Evolutionary conservation across 176 grass and related monocot species (phyloP), one percentile per base, ranked within the genome.

Genomic region (Pontederia crassipes): DNA sequence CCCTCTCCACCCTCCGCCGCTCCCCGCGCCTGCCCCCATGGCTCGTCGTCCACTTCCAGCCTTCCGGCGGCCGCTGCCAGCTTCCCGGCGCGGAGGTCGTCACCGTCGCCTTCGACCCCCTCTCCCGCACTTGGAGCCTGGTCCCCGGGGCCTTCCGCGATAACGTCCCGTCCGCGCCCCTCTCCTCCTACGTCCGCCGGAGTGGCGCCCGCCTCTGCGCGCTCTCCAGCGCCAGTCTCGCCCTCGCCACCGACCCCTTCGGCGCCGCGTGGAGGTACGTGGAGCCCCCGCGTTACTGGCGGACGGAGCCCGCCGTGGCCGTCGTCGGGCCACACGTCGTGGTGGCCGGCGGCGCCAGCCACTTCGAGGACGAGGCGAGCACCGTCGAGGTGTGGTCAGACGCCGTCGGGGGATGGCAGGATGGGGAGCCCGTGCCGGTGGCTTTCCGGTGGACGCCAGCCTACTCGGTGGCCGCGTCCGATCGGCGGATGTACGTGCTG

Each of bases 281-380:
- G 20, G 66, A 57, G 7, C 73, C 81, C 0, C 87, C 84, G 5
- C 26, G n/a, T 62, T 69, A 80, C 54, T 88, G 87, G 87, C 84
- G 93, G 49, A 67, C 77, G 26, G 79, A 91, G 54, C 83, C 93
- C 2, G 84, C 91, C 46, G 27, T 91, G 49, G 87, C 92, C 3
- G 67, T 79, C 3, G 78, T 91, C 8, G 92, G 84, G 0, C 69
- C 54, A 47, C 82, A 76, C 71, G 48, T 97, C 14, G 78, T 89
- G 8, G 83, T 79, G 15, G 72, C 86, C 6, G 92, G 87, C 52
- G 92, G 92, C 17, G 84, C 83, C 54, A 88, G 83, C 62, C 13
- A 73, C 9, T 75, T 97, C n/a, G 83, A 73, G 17, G 84, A 88
- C 45, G 70, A 81, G 66, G 59, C 54, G 0, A 65, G 76, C 1